Conservation (phyloP, 108 stramenopile genomes). For the Asterionellopsis glacialis region DNA sequence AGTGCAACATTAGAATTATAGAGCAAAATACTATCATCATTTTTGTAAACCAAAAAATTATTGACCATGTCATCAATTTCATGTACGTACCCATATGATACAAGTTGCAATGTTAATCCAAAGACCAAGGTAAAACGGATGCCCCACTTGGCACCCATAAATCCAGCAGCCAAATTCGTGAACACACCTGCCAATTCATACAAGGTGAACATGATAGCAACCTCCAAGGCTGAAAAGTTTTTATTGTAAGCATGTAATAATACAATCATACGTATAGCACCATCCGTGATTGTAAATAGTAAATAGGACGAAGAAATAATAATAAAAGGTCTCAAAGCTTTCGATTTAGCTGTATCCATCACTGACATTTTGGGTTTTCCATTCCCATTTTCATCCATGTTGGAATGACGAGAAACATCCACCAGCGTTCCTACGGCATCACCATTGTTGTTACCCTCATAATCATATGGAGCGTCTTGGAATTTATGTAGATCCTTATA, state of each 20-base stretch:
- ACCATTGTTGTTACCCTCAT: too few species aligned
- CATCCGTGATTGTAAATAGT: constrained; percentile 92
- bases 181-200: constrained; percentile 93
- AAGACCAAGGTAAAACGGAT: constrained; percentile 77
- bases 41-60: too few species aligned
- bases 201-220: constrained; percentile 90
- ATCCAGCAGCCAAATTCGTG: constrained; percentile 90
- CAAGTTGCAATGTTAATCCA: constrained; percentile 71
- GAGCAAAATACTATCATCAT: too few species aligned
- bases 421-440: too few species aligned
- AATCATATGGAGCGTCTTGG: too few species aligned
- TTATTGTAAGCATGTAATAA: constrained; percentile 91
- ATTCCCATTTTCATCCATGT: too few species aligned
- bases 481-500: too few species aligned
- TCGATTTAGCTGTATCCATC: constrained; percentile 28
- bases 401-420: too few species aligned
- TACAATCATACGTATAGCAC: constrained; percentile 92
- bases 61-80: too few species aligned
- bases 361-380: constrained; percentile 15
- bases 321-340: constrained; percentile 80
- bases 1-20: too few species aligned
- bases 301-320: constrained; percentile 88
- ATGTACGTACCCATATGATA: constrained; percentile 30
- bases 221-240: constrained; percentile 84
- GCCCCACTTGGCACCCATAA: constrained; percentile 86